phyloP scores from a whole-genome alignment of 2,329 filamentous ascomycete genomes.

The Fusarium staphyleae region DNA sequence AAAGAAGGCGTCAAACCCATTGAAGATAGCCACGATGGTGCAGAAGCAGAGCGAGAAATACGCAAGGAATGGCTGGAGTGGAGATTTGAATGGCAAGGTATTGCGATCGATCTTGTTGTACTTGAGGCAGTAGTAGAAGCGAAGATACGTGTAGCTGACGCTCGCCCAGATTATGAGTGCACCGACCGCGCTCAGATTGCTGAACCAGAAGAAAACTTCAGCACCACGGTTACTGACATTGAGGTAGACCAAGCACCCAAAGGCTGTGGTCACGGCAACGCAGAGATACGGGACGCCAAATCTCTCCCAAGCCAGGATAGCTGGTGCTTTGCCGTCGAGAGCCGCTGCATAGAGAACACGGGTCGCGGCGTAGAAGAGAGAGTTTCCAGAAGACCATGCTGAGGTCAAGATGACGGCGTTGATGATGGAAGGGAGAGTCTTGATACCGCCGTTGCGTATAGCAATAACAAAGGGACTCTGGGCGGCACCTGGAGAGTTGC shows the following conservation, averaged over 20 bases:
- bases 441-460: constrained; percentile 71
- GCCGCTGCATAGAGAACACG: constrained; percentile 75
- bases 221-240: constrained; percentile 3
- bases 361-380: constrained; percentile 70
- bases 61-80: neutral
- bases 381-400: constrained; percentile 68
- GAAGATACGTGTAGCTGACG: neutral
- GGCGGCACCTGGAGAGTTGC: constrained; percentile 50
- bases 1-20: constrained; percentile 6
- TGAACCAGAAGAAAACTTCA: constrained; percentile 9
- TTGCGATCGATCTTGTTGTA: constrained; percentile 2
- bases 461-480: constrained; percentile 70
- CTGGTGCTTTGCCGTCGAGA: constrained; percentile 65
- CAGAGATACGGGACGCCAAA: constrained; percentile 26
- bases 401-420: constrained; percentile 74
- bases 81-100: neutral
- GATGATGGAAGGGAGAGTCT: constrained; percentile 68
- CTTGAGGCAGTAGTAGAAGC: constrained; percentile 9
- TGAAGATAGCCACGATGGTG: neutral
- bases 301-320: constrained; percentile 8
- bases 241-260: constrained; percentile 17
- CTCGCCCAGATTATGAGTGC: constrained; percentile 3
- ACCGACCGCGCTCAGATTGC: neutral
- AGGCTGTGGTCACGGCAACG: constrained; percentile 5
- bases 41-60: neutral